phyloP scores from a whole-genome alignment of 345 rosid species.

The Eucalyptus cloeziana region DNA sequence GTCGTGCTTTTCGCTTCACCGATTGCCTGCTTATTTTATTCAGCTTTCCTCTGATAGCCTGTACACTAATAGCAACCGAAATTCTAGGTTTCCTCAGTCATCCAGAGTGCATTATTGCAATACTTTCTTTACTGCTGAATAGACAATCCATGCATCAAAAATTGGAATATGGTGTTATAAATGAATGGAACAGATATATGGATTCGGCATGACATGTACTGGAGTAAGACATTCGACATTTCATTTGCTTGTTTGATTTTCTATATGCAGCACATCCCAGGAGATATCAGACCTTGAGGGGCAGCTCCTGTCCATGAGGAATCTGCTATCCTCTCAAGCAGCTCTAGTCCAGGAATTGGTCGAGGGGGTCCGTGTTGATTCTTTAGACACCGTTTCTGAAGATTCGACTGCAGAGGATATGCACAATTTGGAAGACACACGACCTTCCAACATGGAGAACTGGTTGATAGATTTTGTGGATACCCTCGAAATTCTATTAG shows the following conservation, averaged over 20 bases:
- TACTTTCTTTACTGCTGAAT: background rate
- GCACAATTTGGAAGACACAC: slow-evolving; percentile 12
- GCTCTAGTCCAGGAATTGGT: slow-evolving; percentile 75
- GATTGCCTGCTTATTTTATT: background rate
- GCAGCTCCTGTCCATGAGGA: slow-evolving; percentile 80
- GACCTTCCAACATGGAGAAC: slow-evolving; percentile 39
- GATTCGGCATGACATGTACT: background rate
- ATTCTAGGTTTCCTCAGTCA: background rate
- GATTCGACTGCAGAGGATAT: slow-evolving; percentile 36
- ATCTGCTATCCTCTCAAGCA: slow-evolving; percentile 69
- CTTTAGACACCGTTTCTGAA: slow-evolving; percentile 33
- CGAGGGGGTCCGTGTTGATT: slow-evolving; percentile 45
- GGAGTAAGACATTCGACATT: background rate
- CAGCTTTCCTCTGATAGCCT: background rate
- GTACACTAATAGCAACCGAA: background rate
- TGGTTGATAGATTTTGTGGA: slow-evolving; percentile 59
- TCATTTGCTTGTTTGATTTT: background rate
- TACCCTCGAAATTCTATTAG: slow-evolving; percentile 65
- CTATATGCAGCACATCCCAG: slow-evolving; percentile 50
- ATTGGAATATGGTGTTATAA: background rate
- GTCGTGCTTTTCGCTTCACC: background rate
- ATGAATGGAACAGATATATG: background rate
- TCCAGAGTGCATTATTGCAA: background rate
- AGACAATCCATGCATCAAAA: background rate
- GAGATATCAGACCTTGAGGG: slow-evolving; percentile 89